phyloP scores from a whole-genome alignment of 2,329 filamentous ascomycete genomes.

The Talaromyces sp. region DNA sequence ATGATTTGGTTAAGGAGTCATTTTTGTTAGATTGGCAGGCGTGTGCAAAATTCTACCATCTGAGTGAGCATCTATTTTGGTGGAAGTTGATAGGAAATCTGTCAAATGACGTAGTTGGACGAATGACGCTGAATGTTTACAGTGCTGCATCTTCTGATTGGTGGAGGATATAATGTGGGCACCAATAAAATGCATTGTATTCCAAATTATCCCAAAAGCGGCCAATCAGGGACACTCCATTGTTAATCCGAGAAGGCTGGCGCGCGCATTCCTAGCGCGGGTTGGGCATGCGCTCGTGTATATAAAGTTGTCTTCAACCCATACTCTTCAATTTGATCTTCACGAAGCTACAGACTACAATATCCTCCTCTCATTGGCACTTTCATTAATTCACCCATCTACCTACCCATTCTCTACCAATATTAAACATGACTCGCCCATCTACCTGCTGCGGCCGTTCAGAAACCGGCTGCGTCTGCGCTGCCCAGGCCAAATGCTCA shows the following conservation, averaged over 20 bases:
- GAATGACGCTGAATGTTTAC: not conserved
- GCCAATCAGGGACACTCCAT: conserved; percentile 22
- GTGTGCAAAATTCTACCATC: not conserved
- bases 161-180: not conserved
- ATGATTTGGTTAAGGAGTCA: not conserved
- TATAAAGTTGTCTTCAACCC: conserved; percentile 9
- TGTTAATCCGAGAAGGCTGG: conserved; percentile 18
- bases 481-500: conserved; percentile 64
- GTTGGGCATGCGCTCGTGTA: not conserved
- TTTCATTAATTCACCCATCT: not conserved
- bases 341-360: not conserved
- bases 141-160: not conserved
- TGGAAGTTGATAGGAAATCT: not conserved
- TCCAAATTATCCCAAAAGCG: not conserved
- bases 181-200: not conserved
- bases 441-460: conserved; percentile 56
- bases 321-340: not conserved
- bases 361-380: not conserved
- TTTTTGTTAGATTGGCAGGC: not conserved
- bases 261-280: conserved; percentile 14
- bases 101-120: not conserved
- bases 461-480: conserved; percentile 50
- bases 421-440: conserved; percentile 12
- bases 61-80: not conserved
- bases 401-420: not conserved